phyloP scores from a whole-genome alignment of 208 protist species.

The Crithidia acanthocephali region DNA sequence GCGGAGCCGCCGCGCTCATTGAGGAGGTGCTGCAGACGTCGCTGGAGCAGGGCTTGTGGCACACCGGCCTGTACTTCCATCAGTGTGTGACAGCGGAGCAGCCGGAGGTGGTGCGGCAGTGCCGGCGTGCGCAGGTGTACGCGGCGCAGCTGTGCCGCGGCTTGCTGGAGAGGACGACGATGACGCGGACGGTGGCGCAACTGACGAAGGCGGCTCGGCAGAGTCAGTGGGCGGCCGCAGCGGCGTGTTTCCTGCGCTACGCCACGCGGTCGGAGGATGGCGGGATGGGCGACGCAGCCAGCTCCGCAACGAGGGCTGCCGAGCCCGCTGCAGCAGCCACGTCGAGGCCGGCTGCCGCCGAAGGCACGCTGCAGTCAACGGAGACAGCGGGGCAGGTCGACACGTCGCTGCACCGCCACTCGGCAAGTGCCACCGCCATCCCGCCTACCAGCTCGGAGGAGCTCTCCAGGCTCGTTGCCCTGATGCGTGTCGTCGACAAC shows the following conservation, averaged over 20 bases:
- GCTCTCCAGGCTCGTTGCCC: conserved; percentile 2
- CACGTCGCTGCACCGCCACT: neutral
- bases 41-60: conserved; percentile 62
- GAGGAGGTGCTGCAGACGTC: conserved; percentile 54
- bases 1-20: conserved; percentile 29
- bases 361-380: too few relatives aligned
- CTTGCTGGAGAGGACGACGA: conserved; percentile 46
- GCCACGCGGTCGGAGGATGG: conserved; percentile 1
- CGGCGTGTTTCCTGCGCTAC: conserved; percentile 53
- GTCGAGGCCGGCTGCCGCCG: too few relatives aligned
- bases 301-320: neutral
- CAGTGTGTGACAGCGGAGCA: conserved; percentile 53
- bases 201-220: conserved; percentile 40
- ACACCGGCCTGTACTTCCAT: conserved; percentile 63
- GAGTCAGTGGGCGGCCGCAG: conserved; percentile 55
- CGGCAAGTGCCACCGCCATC: neutral
- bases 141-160: conserved; percentile 49
- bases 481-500: conserved; percentile 1
- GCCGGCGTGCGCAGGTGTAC: conserved; percentile 46
- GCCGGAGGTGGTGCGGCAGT: conserved; percentile 48
- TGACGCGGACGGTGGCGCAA: conserved; percentile 51
- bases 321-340: neutral
- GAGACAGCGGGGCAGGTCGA: too few relatives aligned
- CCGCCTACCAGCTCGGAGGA: conserved; percentile 4
- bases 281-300: neutral